A percentile compares a stretch with the other conserved stretches of the same genome.
These are phyloP conservation scores for Lentinula lateritia DNA, from an alignment of 768 basidiomycete species.

Conservation along the genomic window DNA sequence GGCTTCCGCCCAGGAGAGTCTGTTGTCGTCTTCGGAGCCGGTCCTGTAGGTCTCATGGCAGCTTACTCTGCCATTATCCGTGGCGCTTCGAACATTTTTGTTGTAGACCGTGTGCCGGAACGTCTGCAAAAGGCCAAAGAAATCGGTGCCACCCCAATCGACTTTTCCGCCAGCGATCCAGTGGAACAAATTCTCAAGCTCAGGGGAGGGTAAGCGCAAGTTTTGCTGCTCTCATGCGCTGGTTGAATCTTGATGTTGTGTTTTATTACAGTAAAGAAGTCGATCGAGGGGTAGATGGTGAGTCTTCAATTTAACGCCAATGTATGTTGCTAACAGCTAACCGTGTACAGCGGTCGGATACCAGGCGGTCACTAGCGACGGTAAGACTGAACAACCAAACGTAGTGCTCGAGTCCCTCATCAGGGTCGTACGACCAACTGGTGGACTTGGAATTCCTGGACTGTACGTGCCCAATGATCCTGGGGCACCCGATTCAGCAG, in stretches of 20 bases:
- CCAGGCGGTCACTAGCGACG: conserved; percentile 46
- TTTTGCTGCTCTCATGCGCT: neutral
- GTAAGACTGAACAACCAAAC: conserved; percentile 54
- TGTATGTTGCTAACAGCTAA: neutral
- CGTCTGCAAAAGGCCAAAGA: conserved; percentile 45
- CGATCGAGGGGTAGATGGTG: conserved; percentile 47
- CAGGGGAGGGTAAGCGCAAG: conserved; percentile 33
- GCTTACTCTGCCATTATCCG: conserved; percentile 49
- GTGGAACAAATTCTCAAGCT: conserved; percentile 41
- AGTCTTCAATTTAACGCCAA: conserved; percentile 2
- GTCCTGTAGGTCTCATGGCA: conserved; percentile 53
- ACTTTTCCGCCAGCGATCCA: conserved; percentile 42
- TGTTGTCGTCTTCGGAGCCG: conserved; percentile 48
- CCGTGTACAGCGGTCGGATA: conserved; percentile 41
- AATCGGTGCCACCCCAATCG: conserved; percentile 46
- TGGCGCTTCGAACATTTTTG: conserved; percentile 48
- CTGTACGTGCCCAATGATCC: conserved; percentile 54
- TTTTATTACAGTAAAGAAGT: conserved; percentile 31
- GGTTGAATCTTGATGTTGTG: neutral
- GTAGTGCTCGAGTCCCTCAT: conserved; percentile 46
- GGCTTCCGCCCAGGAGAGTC: conserved; percentile 50
- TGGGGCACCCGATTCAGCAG: conserved; percentile 46
- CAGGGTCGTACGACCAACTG: conserved; percentile 46
- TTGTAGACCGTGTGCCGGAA: conserved; percentile 52
- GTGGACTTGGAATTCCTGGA: conserved; percentile 54